Base-by-base conservation (phyloP, 441 rosid genomes). In the Dalechampia spathulata region DNA sequence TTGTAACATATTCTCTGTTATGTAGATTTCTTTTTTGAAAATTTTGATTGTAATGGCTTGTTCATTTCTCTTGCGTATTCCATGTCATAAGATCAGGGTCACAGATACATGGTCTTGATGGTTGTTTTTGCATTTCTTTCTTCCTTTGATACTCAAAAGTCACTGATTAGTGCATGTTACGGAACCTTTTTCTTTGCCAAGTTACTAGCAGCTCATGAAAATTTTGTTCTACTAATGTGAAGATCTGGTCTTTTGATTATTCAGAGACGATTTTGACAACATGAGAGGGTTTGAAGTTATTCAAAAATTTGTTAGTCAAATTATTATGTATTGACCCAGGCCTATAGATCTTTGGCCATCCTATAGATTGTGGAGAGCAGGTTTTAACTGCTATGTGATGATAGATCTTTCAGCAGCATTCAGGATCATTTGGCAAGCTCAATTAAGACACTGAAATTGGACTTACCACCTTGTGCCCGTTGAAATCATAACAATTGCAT, bases 381-480 rank as follows among this genome's bases (percentile, higher is more conserved):
- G n/a, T 52, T 62, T 62, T 23, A 45, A 38, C 23, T 45, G n/a
- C 39, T 21, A 13, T 17, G 50, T 60, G 4, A 44, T 41, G 52
- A 56, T 50, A 52, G 56, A 55, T 32, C 59, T 40, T 56, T 39
- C 47, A 27, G 26, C 15, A 10, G 26, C 6, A 4, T n/a, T 54
- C 8, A 8, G 17, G 47, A 48, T 57, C 34, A 19, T 44, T 48
- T 12, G 32, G 10, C 52, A 15, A 27, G 62, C 21, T 40, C 28
- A 26, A 34, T 58, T 53, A 21, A 49, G 22, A 38, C 28, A 53
- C 48, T 57, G 28, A n/a, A n/a, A 57, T 51, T 36, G 36, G 55
- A n/a, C 39, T 58, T 19, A 28, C 38, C 36, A 7, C n/a, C 37
- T 53, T 7, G 16, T 15, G 13, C 25, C 12, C 42, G 20, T 63